Evolutionary conservation across 768 basidiomycete species (phyloP).

Genomic region (Gymnopilus junonius): DNA sequence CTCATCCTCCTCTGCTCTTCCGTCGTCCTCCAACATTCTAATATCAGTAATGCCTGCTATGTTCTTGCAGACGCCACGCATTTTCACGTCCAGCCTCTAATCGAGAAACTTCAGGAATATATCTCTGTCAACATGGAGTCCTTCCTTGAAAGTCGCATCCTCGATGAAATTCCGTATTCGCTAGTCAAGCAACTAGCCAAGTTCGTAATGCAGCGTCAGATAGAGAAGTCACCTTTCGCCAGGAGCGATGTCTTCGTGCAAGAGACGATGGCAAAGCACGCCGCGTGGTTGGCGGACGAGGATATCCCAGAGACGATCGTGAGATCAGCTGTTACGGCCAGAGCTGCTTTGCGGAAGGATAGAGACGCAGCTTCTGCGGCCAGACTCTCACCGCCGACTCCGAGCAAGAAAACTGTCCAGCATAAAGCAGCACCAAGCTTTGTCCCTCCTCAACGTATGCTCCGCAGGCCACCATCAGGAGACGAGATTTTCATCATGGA

Average conservation of each 20-base stretch:
- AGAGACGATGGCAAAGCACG: constrained; percentile 60
- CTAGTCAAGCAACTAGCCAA: constrained; percentile 70
- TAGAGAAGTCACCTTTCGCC: constrained; percentile 65
- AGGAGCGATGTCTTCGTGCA: constrained; percentile 58
- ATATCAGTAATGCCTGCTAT: constrained; percentile 76
- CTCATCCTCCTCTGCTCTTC: constrained; percentile 83
- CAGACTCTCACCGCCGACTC: constrained; percentile 23
- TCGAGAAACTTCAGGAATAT: constrained; percentile 75
- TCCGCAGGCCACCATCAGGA: constrained; percentile 41
- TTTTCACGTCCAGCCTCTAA: constrained; percentile 72
- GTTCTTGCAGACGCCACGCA: constrained; percentile 83
- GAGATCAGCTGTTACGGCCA: constrained; percentile 21
- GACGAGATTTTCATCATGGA: constrained; percentile 90
- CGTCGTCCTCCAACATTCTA: constrained; percentile 69
- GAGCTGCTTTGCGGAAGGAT: background rate
- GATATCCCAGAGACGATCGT: constrained; percentile 68
- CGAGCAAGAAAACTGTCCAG: constrained; percentile 19
- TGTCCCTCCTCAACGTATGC: constrained; percentile 26
- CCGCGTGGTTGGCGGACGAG: constrained; percentile 71
- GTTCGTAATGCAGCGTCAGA: constrained; percentile 63
- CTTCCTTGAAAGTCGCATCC: constrained; percentile 77
- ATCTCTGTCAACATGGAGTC: constrained; percentile 86
- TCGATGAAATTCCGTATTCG: constrained; percentile 73
- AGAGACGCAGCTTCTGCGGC: constrained; percentile 18
- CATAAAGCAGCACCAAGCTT: constrained; percentile 5